Base-by-base conservation (phyloP, 352 stramenopile species). In the Phytophthora sansomeana region DNA sequence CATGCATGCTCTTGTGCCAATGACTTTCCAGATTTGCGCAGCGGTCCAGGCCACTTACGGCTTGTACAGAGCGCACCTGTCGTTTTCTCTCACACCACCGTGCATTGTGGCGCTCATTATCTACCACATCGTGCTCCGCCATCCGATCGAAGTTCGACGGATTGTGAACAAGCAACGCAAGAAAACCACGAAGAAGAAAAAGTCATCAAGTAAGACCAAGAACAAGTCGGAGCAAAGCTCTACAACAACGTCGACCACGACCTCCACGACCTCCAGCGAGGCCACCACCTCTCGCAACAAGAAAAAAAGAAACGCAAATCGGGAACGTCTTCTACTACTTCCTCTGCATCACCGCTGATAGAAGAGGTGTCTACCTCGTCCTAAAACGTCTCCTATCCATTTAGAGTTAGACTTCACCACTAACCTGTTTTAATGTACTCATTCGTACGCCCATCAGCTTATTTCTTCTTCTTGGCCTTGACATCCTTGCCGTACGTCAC, bases 401-500 rank as follows among this genome's bases (percentile, higher is more conserved):
- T 59, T 67, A 63, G 39, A 60, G 21, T 24, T 74, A 66, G 43
- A 70, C 42, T 56, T 52, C 41, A 42, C 24, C 28, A 64, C 41
- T 41, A 46, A 50, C 13, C 56, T 16, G 47, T 42, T 51, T 53
- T n/a, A 59, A 58, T 74, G 63, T 62, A 59, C 57, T 57, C 39
- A 41, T 54, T 55, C 17, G 42, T 67, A 54, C 38, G 54, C 44
- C 54, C 9, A 35, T 2, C 24, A 32, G 41, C 13, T 67, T 66
- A 76, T 36, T 83, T 80, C 67, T 91, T 87, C 70, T 93, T 95
- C 62, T 91, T 95, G 13, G 78, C 53, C 59, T 94, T 94, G 50
- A 93, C 69, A 62, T 88, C 79, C 69, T 96, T 95, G 47, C 86
- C 88, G 46, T 89, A 95, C 32, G 75, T 78, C 11, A 87, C 79